Conservation (phyloP, 495 filamentous ascomycete genomes). For the Penicillium tannophilum region DNA sequence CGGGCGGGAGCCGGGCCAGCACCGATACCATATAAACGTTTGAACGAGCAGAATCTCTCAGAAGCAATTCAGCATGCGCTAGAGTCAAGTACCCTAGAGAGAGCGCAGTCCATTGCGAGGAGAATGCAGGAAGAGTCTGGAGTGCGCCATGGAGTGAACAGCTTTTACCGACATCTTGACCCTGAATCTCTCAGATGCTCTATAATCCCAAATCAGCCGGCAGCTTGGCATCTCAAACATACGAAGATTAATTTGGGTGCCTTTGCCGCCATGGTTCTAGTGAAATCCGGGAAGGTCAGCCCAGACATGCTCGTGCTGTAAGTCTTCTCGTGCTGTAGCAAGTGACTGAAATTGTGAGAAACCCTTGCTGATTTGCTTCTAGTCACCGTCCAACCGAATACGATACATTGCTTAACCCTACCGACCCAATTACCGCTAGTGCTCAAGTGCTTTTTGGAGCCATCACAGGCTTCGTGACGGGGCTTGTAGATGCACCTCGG, state of each 20-base stretch:
- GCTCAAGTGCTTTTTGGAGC: constrained; percentile 78
- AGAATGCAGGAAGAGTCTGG: constrained; percentile 68
- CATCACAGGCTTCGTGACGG: constrained; percentile 73
- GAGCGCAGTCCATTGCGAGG: constrained; percentile 59
- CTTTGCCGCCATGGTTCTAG: constrained; percentile 66
- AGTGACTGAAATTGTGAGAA: not conserved
- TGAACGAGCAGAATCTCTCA: constrained; percentile 64
- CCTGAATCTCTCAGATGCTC: constrained; percentile 62
- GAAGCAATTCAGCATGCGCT: constrained; percentile 61
- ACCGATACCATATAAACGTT: constrained; percentile 69
- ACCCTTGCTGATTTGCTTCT: not conserved
- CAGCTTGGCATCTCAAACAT: constrained; percentile 70
- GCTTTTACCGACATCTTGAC: constrained; percentile 70
- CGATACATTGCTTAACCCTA: constrained; percentile 70
- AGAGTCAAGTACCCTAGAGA: constrained; percentile 55
- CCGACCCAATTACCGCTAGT: constrained; percentile 70
- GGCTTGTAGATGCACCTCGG: constrained; percentile 76
- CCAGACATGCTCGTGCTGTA: constrained; percentile 71
- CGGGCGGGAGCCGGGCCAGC: constrained; percentile 69
- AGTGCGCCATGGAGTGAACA: constrained; percentile 60
- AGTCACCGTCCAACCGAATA: constrained; percentile 60
- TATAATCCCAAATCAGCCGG: constrained; percentile 63
- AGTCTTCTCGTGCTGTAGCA: constrained; percentile 18
- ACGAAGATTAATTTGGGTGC: constrained; percentile 65
- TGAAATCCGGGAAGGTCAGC: constrained; percentile 60